Conservation (phyloP, 2,329 filamentous ascomycete genomes). For the Cytospora schulzeri region DNA sequence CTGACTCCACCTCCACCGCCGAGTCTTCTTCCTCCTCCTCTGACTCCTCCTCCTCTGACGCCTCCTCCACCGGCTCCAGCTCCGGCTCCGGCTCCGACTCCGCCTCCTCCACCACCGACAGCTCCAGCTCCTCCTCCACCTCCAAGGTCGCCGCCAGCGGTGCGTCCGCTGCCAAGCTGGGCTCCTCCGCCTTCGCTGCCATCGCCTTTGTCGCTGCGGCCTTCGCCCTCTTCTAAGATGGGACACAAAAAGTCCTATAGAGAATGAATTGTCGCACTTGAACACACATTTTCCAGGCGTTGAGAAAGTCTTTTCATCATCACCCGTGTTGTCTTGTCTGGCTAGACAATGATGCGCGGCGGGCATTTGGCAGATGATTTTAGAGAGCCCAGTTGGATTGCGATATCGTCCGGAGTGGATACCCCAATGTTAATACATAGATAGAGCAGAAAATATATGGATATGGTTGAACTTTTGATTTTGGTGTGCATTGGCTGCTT, state of each 20-base stretch:
- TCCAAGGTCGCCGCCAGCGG: slow-evolving; percentile 22
- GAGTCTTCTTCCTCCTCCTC: slow-evolving; percentile 11
- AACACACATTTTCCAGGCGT: slow-evolving; percentile 3
- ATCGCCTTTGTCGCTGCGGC: slow-evolving; percentile 24
- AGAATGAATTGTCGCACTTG: background rate
- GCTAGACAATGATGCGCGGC: slow-evolving; percentile 10
- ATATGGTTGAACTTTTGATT: background rate
- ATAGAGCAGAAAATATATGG: slow-evolving; percentile 15
- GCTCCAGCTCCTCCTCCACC: slow-evolving; percentile 9
- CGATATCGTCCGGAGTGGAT: slow-evolving; percentile 16
- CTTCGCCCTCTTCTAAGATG: slow-evolving; percentile 22
- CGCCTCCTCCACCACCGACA: background rate
- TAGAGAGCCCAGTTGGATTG: slow-evolving; percentile 5
- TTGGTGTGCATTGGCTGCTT: background rate
- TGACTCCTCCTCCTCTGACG: slow-evolving; percentile 27
- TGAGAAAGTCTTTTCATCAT: background rate
- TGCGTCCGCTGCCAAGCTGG: slow-evolving; percentile 19
- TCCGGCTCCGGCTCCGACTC: slow-evolving; percentile 25
- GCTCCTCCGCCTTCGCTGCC: slow-evolving; percentile 25
- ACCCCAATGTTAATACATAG: slow-evolving; percentile 19
- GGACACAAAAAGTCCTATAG: background rate
- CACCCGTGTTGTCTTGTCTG: too few relatives aligned
- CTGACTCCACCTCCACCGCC: slow-evolving; percentile 14
- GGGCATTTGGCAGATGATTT: background rate
- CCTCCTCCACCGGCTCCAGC: too few relatives aligned